A percentile compares a stretch with the other conserved stretches of the same genome.
These are phyloP conservation scores for Sporisorium exsertum DNA, from an alignment of 1,284 basidiomycete genomes.

Conservation along the genomic window DNA sequence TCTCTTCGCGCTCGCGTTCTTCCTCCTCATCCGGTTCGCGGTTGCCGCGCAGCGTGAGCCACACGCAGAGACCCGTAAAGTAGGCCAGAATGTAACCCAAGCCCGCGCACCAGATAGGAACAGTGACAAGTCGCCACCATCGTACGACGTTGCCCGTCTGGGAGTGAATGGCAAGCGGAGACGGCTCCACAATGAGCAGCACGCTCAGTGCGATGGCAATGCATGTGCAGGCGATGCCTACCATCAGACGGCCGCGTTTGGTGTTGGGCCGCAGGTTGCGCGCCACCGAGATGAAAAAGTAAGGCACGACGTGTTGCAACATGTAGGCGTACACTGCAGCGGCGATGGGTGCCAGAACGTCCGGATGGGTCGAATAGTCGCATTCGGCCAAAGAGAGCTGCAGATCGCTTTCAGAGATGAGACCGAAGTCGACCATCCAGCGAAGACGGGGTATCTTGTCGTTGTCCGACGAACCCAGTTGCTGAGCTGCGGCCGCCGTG, in stretches of 20 bases:
- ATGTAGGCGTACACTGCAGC: constrained; percentile 50
- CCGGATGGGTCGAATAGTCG: constrained; percentile 49
- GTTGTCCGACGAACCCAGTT: constrained; percentile 7
- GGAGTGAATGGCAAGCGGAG: constrained; percentile 41
- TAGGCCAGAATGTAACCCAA: constrained; percentile 57
- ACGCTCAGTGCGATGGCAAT: constrained; percentile 49
- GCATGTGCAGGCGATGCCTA: constrained; percentile 42
- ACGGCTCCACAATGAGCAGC: constrained; percentile 47
- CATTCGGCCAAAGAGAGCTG: constrained; percentile 37
- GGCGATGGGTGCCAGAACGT: constrained; percentile 48
- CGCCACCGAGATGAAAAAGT: constrained; percentile 52
- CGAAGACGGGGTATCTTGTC: constrained; percentile 41
- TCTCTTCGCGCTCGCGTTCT: constrained; percentile 46
- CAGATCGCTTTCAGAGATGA: constrained; percentile 44
- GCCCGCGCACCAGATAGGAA: constrained; percentile 57
- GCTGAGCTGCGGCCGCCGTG: constrained; percentile 9
- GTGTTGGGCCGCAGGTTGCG: constrained; percentile 52
- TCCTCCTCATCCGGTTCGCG: constrained; percentile 54
- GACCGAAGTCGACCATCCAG: constrained; percentile 59
- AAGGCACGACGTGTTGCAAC: constrained; percentile 52
- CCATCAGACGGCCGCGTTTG: constrained; percentile 48
- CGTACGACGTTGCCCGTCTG: constrained; percentile 29
- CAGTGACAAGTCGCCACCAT: constrained; percentile 52
- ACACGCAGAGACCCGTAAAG: constrained; percentile 59
- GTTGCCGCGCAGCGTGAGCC: constrained; percentile 58